A percentile compares a stretch with the other conserved stretches of the same genome.
These are phyloP conservation scores for Bifiguratus adelaidae DNA, from an alignment of 192 early-diverging fungal genomes.

Conservation along the genomic window DNA sequence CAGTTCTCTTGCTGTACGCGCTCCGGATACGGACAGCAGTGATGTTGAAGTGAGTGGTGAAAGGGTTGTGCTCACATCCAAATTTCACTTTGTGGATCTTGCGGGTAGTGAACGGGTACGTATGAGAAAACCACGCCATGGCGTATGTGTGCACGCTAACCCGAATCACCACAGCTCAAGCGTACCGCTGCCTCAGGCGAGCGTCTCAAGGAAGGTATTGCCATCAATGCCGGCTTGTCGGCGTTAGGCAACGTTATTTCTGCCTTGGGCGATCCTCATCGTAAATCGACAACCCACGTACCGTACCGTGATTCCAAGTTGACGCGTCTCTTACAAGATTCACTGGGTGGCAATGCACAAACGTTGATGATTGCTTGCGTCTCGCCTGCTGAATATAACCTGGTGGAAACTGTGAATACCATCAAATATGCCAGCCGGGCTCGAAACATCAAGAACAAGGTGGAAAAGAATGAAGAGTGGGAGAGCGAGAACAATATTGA, in stretches of 20 bases:
- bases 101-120: constrained; percentile 84
- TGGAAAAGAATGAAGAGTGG: constrained; percentile 68
- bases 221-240: constrained; percentile 91
- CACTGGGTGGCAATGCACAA: constrained; percentile 86
- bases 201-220: constrained; percentile 90
- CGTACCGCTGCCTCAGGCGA: constrained; percentile 89
- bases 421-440: constrained; percentile 94
- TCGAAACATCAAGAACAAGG: constrained; percentile 90
- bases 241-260: constrained; percentile 98
- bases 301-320: constrained; percentile 98
- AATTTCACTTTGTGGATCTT: constrained; percentile 98
- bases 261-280: constrained; percentile 75
- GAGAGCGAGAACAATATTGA: constrained; percentile 55
- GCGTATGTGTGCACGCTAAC: no score
- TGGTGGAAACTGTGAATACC: constrained; percentile 89
- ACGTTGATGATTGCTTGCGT: constrained; percentile 97
- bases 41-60: constrained; percentile 33
- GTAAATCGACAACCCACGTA: constrained; percentile 56
- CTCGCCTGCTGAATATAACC: constrained; percentile 73
- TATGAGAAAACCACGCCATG: no score
- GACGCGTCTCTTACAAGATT: constrained; percentile 93
- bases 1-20: constrained; percentile 5
- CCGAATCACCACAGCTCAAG: constrained; percentile 69
- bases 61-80: constrained; percentile 59
- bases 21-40: neutral